phyloP scores from a whole-genome alignment of 2,329 filamentous ascomycete genomes.

The Monosporascus sp. region DNA sequence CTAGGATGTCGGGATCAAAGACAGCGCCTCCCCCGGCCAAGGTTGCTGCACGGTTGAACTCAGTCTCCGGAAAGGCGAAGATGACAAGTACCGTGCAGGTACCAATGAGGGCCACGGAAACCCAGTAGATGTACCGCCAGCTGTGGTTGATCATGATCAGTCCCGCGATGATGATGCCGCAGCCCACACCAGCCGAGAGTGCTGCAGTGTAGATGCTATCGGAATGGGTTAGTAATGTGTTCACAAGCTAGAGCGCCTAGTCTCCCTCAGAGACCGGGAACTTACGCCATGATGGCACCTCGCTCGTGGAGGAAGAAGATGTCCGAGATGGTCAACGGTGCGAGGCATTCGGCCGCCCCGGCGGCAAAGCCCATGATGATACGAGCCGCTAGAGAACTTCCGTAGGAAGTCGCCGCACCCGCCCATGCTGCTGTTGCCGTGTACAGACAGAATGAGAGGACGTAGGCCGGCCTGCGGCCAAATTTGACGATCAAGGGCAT shows the following conservation, averaged over 20 bases:
- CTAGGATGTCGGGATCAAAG: too few relatives aligned
- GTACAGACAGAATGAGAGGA: too few relatives aligned
- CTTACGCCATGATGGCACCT: conserved; percentile 24
- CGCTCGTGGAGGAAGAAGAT: conserved; percentile 36
- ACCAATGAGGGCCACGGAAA: conserved; percentile 29
- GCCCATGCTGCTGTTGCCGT: neutral
- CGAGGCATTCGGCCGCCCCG: conserved; percentile 33
- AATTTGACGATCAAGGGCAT: conserved; percentile 40
- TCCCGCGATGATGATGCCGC: conserved; percentile 2
- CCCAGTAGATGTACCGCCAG: conserved; percentile 31
- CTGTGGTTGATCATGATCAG: conserved; percentile 25
- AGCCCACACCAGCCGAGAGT: neutral
- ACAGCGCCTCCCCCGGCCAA: too few relatives aligned
- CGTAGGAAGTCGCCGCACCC: conserved; percentile 4
- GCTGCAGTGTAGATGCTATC: too few relatives aligned
- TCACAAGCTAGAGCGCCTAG: too few relatives aligned
- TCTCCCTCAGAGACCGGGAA: too few relatives aligned
- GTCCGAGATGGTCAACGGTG: conserved; percentile 33
- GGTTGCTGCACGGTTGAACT: too few relatives aligned
- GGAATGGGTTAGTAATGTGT: too few relatives aligned
- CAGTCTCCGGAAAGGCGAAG: conserved; percentile 35
- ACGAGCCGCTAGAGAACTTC: conserved; percentile 21
- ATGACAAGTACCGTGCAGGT: conserved; percentile 26
- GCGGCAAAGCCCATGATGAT: conserved; percentile 31
- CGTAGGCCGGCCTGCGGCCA: conserved; percentile 29